Percentiles rank a stretch among this genome's conserved stretches.
These are phyloP conservation scores for Alternaria alternata DNA, from an alignment of 2,329 filamentous ascomycete genomes.

Conservation along the genomic window DNA sequence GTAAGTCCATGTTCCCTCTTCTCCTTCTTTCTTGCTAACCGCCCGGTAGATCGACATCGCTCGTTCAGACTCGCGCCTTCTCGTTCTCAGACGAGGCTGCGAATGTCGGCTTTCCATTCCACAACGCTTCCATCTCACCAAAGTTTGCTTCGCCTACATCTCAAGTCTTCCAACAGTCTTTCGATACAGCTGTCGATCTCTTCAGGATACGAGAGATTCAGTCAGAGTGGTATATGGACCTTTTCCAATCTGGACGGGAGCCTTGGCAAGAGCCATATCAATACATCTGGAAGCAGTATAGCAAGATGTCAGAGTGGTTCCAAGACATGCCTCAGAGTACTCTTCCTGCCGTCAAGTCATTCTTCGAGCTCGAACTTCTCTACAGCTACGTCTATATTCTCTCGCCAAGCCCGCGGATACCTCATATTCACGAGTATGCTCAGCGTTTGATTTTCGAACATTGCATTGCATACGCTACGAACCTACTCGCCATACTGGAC, in stretches of 20 bases:
- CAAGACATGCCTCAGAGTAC: slow-evolving; percentile 74
- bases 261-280: slow-evolving; percentile 73
- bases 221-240: slow-evolving; percentile 86
- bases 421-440: slow-evolving; percentile 76
- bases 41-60: slow-evolving; percentile 75
- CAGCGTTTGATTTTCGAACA: slow-evolving; percentile 87
- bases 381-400: slow-evolving; percentile 93
- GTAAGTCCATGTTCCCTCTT: slow-evolving; percentile 52
- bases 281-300: slow-evolving; percentile 79
- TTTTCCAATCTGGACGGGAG: slow-evolving; percentile 79
- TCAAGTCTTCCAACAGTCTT: slow-evolving; percentile 63
- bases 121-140: slow-evolving; percentile 46
- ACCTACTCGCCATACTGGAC: slow-evolving; percentile 71
- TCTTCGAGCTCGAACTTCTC: slow-evolving; percentile 86
- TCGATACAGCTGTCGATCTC: slow-evolving; percentile 77
- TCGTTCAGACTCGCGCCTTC: slow-evolving; percentile 86
- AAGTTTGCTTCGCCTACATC: slow-evolving; percentile 58
- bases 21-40: background rate
- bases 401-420: slow-evolving; percentile 78
- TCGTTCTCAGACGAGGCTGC: slow-evolving; percentile 92
- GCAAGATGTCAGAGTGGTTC: slow-evolving; percentile 82
- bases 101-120: slow-evolving; percentile 77
- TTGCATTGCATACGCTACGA: slow-evolving; percentile 80
- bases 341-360: slow-evolving; percentile 70
- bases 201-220: slow-evolving; percentile 86